phyloP scores from a whole-genome alignment of 106 monocot species.

The Iris macrosiphon region DNA sequence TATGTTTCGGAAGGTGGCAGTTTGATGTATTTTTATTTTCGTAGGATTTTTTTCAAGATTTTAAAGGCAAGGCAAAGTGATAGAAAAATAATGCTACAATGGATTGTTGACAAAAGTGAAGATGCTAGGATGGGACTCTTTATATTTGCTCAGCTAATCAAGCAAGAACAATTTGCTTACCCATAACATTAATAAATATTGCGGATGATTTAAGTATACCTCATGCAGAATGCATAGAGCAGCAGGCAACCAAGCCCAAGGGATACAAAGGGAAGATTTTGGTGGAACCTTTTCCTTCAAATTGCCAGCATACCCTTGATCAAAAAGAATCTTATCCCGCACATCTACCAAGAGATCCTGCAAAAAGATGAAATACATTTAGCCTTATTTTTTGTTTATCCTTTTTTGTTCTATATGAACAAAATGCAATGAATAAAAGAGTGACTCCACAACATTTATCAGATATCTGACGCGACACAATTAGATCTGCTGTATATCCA shows the following conservation, averaged over 20 bases:
- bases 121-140: no score
- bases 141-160: no score
- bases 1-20: no score
- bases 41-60: no score
- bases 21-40: no score
- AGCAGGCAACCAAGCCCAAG: constrained; percentile 72
- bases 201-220: no score
- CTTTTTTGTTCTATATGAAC: background rate
- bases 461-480: constrained; percentile 51
- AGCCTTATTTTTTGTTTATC: no score
- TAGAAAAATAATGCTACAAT: no score
- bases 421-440: background rate
- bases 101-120: no score
- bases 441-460: background rate
- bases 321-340: constrained; percentile 90
- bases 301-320: constrained; percentile 77
- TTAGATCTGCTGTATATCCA: constrained; percentile 63
- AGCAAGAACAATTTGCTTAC: no score
- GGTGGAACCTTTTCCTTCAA: constrained; percentile 62
- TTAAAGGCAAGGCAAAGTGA: no score
- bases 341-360: constrained; percentile 85
- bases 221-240: constrained; percentile 72
- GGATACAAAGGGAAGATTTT: constrained; percentile 56
- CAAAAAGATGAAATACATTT: background rate
- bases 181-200: no score